phyloP scores from a whole-genome alignment of 1,284 basidiomycete genomes.

The Naganishia sp. region DNA sequence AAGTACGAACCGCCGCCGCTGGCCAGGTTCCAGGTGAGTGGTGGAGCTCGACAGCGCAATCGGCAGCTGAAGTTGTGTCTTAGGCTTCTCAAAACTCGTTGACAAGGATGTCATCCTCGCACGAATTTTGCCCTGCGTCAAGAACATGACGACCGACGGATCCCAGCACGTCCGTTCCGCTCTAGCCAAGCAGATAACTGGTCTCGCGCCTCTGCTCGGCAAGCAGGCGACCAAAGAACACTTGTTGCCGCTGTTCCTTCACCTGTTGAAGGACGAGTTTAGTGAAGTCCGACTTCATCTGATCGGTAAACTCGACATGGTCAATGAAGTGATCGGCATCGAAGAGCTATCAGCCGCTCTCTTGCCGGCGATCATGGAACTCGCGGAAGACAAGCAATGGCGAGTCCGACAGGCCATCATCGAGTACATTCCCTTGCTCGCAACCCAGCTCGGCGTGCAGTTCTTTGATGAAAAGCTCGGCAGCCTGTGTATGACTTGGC shows the following conservation, averaged over 20 bases:
- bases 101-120: conserved; percentile 93
- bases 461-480: conserved; percentile 99
- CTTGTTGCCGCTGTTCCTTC: conserved; percentile 92
- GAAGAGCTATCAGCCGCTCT: conserved; percentile 93
- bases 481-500: conserved; percentile 98
- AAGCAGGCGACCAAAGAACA: conserved; percentile 95
- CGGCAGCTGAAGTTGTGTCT: not conserved
- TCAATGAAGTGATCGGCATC: conserved; percentile 98
- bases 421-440: conserved; percentile 95
- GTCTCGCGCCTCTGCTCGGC: conserved; percentile 92
- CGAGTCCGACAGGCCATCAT: conserved; percentile 99
- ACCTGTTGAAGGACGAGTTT: conserved; percentile 97
- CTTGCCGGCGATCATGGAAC: conserved; percentile 94
- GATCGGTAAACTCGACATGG: conserved; percentile 97
- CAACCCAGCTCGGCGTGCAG: conserved; percentile 91
- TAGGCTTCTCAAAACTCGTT: conserved; percentile 92
- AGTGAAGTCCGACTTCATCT: conserved; percentile 97
- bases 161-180: conserved; percentile 98
- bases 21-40: conserved; percentile 89
- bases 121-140: conserved; percentile 92
- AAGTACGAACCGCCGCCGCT: conserved; percentile 93
- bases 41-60: not conserved
- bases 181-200: conserved; percentile 93
- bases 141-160: conserved; percentile 87
- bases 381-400: conserved; percentile 99